phyloP scores from a whole-genome alignment of 306 rosid species.

The Quercus berberidifolia region DNA sequence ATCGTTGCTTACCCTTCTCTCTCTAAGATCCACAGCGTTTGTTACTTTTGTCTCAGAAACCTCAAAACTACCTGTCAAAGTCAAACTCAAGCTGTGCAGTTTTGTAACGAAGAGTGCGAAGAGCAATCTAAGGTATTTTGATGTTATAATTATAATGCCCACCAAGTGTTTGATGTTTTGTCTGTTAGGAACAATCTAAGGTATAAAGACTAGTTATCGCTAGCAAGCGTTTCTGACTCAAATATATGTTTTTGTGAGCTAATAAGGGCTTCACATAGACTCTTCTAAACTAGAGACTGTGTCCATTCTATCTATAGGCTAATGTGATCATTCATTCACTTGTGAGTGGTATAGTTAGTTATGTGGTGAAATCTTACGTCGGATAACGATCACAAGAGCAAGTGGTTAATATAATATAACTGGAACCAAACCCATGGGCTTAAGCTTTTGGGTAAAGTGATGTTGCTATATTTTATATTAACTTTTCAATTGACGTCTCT shows the following conservation, averaged over 20 bases:
- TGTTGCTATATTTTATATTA: too few species aligned
- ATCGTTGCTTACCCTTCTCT: constrained; percentile 61
- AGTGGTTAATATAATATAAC: too few species aligned
- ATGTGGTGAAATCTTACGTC: too few species aligned
- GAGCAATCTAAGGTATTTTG: constrained; percentile 42
- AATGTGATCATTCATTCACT: not conserved
- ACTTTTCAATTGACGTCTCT: too few species aligned
- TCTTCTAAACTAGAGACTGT: not conserved
- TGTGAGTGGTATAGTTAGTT: too few species aligned
- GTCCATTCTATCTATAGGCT: not conserved
- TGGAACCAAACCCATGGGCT: too few species aligned
- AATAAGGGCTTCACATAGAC: not conserved
- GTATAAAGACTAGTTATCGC: not conserved
- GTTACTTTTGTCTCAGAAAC: constrained; percentile 67
- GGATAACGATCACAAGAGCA: too few species aligned
- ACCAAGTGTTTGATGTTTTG: constrained; percentile 38
- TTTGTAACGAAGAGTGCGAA: constrained; percentile 54
- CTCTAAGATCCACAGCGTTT: constrained; percentile 35
- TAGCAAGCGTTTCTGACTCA: not conserved
- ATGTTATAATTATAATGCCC: not conserved
- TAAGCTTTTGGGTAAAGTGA: too few species aligned
- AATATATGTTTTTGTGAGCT: not conserved
- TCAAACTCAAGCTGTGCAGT: constrained; percentile 23
- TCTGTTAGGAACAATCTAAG: not conserved
- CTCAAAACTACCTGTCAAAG: constrained; percentile 4